Percentiles rank a stretch among this genome's conserved stretches.
phyloP scores from a whole-genome alignment of 176 grass and related monocot genomes.

The Musa acuminata region DNA sequence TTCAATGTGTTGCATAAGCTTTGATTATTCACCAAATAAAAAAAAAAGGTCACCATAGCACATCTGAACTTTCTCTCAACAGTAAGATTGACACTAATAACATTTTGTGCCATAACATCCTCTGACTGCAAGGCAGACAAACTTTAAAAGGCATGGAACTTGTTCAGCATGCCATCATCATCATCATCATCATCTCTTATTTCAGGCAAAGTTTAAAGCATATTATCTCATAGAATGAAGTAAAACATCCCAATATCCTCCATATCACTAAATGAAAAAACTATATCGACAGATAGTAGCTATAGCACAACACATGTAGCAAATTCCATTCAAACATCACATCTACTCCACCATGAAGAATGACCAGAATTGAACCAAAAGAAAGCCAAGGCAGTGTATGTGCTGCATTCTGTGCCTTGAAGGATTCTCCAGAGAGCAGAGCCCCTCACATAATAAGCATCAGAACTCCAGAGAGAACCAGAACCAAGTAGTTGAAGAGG shows the following conservation, averaged over 20 bases:
- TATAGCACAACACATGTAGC: neutral
- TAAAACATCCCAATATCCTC: neutral
- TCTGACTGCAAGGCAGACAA: neutral
- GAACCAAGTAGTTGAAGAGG: slow-evolving; percentile 1
- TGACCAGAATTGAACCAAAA: slow-evolving; percentile 10
- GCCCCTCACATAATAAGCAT: neutral
- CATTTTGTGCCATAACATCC: neutral
- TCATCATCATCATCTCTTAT: too few relatives aligned
- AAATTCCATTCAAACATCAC: slow-evolving; percentile 2
- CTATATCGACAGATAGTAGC: neutral
- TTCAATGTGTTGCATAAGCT: too few relatives aligned
- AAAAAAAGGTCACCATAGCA: too few relatives aligned
- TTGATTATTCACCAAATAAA: too few relatives aligned
- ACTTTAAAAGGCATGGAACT: too few relatives aligned
- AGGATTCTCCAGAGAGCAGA: neutral
- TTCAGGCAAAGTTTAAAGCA: too few relatives aligned
- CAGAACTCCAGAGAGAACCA: neutral
- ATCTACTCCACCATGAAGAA: neutral
- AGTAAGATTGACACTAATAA: too few relatives aligned
- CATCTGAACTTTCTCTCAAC: too few relatives aligned
- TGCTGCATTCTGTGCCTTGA: neutral
- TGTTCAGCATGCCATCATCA: too few relatives aligned
- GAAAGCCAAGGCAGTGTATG: neutral
- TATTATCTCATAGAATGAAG: neutral
- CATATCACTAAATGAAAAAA: neutral